Base-by-base conservation (phyloP, 441 rosid species). In the Erysimum pusillum region DNA sequence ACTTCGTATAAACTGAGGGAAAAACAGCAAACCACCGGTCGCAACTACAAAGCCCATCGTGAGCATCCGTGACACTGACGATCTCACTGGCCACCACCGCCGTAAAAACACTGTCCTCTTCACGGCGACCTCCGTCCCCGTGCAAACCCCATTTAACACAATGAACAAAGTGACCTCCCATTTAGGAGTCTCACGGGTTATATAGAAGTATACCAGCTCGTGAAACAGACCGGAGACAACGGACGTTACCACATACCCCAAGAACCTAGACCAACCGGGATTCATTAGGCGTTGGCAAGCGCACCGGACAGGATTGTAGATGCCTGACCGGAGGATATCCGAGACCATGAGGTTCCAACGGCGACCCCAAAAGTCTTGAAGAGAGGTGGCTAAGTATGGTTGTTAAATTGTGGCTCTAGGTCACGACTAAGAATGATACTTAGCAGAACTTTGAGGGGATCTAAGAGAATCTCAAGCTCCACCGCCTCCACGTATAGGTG, bases 321-420 rank as follows among this genome's bases (percentile, higher is more conserved):
- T 14, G 2, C 32, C 6, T 22, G 15, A 22, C 7, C 83, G 85
- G 59, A 80, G 84, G 7, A 75, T 63, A 17, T 58, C 72, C 13
- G 85, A 31, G 15, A 90, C 96, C 81, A 81, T 75, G 28, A 89
- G 85, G 77, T 91, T 94, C 98, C 98, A 94, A 17, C 98, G 78
- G 0, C 81, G 85, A 39, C 96, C 87, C 97, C 96, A 93, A 15
- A 91, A 93, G 82, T 93, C 93, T 36, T 93, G 98, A 2, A 93
- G 78, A 2, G 97, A 91, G 31, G 97, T 86, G 53, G 92, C 53
- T 12, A 88, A 75, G 82, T 87, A 90, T 0, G 96, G 98, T 56
- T 87, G 10, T 93, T 78, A 77, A 85, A 15, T 9, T 80, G 83
- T 9, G 79, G 75, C 46, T 81, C 79, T 1, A 91, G 62, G 75